A percentile compares a stretch with the other conserved stretches of the same genome.
Evolutionary conservation across 495 filamentous ascomycete genomes (phyloP).

Genomic region (Collariella sp.): DNA sequence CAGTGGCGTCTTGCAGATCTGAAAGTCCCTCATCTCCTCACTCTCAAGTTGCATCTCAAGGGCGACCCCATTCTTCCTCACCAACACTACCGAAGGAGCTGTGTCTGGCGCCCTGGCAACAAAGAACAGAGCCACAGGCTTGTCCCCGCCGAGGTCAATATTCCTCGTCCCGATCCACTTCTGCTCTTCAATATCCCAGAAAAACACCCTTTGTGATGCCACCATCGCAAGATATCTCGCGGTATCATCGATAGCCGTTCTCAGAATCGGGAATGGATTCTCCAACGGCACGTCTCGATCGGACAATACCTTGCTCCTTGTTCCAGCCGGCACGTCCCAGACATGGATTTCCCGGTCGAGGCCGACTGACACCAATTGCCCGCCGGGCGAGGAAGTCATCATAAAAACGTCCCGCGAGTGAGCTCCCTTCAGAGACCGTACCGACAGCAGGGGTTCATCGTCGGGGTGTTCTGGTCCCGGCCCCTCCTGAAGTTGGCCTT

Average conservation of each 20-base stretch:
- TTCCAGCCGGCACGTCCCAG: conserved; percentile 45
- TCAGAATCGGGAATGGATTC: conserved; percentile 49
- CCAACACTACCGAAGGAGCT: conserved; percentile 42
- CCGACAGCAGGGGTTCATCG: conserved; percentile 45
- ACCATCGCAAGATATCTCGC: conserved; percentile 57
- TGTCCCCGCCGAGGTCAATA: conserved; percentile 44
- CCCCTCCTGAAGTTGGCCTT: conserved; percentile 38
- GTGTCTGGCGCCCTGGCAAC: conserved; percentile 24
- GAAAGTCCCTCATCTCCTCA: conserved; percentile 26
- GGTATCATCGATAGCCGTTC: conserved; percentile 49
- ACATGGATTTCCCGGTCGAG: conserved; percentile 54
- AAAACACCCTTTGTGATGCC: conserved; percentile 42
- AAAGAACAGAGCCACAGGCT: conserved; percentile 53
- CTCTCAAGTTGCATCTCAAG: conserved; percentile 39
- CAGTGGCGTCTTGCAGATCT: conserved; percentile 38
- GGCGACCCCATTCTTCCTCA: conserved; percentile 50
- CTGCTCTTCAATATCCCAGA: conserved; percentile 50
- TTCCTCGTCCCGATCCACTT: conserved; percentile 41
- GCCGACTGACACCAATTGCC: conserved; percentile 56
- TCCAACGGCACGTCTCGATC: conserved; percentile 28
- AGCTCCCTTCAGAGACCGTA: conserved; percentile 48
- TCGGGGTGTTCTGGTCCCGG: conserved; percentile 29
- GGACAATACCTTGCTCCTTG: conserved; percentile 30
- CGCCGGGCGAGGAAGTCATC: conserved; percentile 47
- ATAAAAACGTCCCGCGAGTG: conserved; percentile 58